Base-by-base conservation (phyloP, 352 stramenopile genomes). In the Pythium rishiriense region DNA sequence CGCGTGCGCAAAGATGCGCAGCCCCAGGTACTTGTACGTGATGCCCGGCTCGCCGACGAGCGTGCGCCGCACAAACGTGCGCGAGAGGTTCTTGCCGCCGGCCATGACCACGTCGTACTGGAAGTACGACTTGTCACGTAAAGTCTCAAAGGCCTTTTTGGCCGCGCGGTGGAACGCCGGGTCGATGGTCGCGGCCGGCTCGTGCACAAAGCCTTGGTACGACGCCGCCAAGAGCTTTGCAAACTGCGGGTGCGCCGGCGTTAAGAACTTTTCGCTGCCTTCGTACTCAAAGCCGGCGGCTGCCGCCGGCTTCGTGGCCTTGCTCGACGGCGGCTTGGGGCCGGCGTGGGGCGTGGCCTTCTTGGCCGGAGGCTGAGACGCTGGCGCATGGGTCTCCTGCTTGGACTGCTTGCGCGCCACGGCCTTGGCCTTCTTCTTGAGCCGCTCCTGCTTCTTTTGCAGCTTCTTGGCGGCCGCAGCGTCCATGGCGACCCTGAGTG, bases 21-120 rank as follows among this genome's bases (percentile, higher is more conserved):
- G 64, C 11, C 85, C 85, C 17, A 97, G 69, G 74, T 97, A 97
- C 64, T 93, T 93, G 73, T 97, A 97, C 21, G 88, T 97, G 15
- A 82, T 87, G n/a, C 88, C 88, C 22, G 84, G 75, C 37, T 97
- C 77, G 1, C 88, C 88, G 24, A 94, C 77, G 35, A 97, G 75
- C 19, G 79, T 91, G 33, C 88, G 75, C 39, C 79, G 87, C 21
- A 97, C 88, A 63, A 81, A 89, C 24, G 88, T 96, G 26, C 68
- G 68, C 6, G 79, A 78, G 17, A 81, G 53, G 47, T 70, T 68
- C 58, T 81, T 81, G 29, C 73, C 73, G 28, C 73, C 73, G 50
- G 73, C 73, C 71, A 78, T 74, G 47, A 81, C 73, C 8, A 76
- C 71, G 48, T 81, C 73, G 65, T 81, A 78, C 33, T 76, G 73